Evolutionary conservation across 2,329 filamentous ascomycete genomes (phyloP).

Genomic region (Aspergillus fructus): DNA sequence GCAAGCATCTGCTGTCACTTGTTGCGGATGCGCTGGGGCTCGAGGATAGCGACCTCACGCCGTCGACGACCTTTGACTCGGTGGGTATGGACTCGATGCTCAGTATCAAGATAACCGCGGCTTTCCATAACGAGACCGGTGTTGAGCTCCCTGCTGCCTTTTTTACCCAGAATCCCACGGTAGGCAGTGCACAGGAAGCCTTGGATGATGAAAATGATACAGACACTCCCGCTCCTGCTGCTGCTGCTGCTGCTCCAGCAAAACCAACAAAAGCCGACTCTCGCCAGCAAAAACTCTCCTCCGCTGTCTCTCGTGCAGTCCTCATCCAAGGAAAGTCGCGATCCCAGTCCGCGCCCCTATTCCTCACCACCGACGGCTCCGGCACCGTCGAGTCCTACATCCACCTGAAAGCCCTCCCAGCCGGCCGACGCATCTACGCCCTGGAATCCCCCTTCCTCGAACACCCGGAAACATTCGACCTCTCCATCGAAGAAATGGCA

Average conservation of each 20-base stretch:
- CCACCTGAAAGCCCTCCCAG: constrained; percentile 6
- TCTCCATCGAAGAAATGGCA: constrained; percentile 9
- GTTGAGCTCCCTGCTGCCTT: neutral
- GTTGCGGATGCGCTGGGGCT: neutral
- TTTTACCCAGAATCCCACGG: neutral
- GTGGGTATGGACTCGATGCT: constrained; percentile 4
- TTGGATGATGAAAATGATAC: neutral
- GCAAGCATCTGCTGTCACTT: neutral
- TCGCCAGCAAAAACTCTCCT: neutral
- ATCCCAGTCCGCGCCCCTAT: neutral
- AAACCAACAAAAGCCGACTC: neutral
- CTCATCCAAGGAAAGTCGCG: constrained; percentile 6
- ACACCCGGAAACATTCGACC: neutral
- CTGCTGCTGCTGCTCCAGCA: neutral
- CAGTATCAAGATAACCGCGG: neutral
- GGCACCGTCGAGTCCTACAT: constrained; percentile 8
- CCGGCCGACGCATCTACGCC: constrained; percentile 7
- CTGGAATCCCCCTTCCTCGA: constrained; percentile 7
- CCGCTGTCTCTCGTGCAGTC: neutral
- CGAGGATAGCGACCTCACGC: neutral
- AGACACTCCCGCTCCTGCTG: neutral
- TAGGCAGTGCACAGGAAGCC: neutral
- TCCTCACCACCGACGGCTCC: constrained; percentile 8
- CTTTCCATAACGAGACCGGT: neutral
- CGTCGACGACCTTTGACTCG: neutral